Evolutionary conservation across 495 filamentous ascomycete species (phyloP), one percentile per base, ranked within the genome.

Genomic region (Tuber borchii): DNA sequence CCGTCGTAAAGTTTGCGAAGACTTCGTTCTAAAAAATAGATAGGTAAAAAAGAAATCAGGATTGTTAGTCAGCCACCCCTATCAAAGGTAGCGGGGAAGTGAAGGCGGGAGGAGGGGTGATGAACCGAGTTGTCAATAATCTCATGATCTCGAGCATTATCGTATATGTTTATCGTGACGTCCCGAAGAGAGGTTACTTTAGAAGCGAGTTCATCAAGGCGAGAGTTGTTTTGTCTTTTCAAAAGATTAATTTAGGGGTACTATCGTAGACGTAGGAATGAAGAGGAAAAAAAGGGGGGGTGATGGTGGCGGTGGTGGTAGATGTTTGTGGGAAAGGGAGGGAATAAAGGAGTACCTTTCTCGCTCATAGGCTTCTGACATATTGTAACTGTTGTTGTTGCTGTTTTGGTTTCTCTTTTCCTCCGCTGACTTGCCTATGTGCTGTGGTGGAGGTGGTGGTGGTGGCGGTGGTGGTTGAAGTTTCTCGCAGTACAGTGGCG

Each of bases 91-190:
- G 42, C 31, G 6, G 20, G 37, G 40, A 12, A 12, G 31, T 61
- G 8, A 45, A 34, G 48, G 2, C 26, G 44, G 71, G 69, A n/a
- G 46, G 5, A 34, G 44, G 71, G 69, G 39, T 40, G 72, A 71
- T 89, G 26, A 89, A 97, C 93, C 68, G 92, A 93, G 80, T 89
- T 88, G 83, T 98, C 93, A 75, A 99, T 92, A 42, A 95, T 87
- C 72, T 91, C 89, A 82, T 97, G 94, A 81, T 91, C 89, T 56
- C 93, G 88, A 56, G 95, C 95, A 83, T 94, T 92, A 85, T 97
- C 94, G 86, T 97, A 97, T 83, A 99, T 99, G 85, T 98, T 93
- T 69, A 97, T 90, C n/a, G 95, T 99, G n/a, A 99, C 93, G 79
- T 91, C 91, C 81, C 94, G 94, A 72, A 99, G 88, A 46, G 93